phyloP scores from a whole-genome alignment of 2,329 filamentous ascomycete genomes.

The Arachnopeziza araneosa region DNA sequence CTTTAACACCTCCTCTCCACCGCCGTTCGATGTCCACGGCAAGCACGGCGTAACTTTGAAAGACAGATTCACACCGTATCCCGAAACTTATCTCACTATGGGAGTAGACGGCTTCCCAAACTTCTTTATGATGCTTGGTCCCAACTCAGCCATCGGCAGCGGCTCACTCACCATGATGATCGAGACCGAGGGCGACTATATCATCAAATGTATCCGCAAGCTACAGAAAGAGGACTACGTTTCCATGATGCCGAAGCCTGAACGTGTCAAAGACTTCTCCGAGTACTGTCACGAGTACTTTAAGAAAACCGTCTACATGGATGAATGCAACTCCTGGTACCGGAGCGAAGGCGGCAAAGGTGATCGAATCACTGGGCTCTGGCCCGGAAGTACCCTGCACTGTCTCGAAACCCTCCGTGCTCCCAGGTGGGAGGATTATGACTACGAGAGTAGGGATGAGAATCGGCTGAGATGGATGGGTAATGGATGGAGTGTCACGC shows the following conservation, averaged over 20 bases:
- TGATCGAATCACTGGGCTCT: background rate
- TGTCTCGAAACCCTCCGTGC: background rate
- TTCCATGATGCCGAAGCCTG: conserved; percentile 40
- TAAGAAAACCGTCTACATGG: conserved; percentile 47
- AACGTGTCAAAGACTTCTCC: conserved; percentile 44
- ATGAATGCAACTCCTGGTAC: conserved; percentile 31
- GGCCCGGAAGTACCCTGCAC: background rate
- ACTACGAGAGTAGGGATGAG: background rate
- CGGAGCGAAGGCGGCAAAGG: conserved; percentile 28
- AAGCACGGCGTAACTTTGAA: conserved; percentile 28
- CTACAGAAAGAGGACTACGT: conserved; percentile 43
- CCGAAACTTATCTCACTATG: conserved; percentile 32
- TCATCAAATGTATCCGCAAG: conserved; percentile 26
- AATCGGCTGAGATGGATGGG: conserved; percentile 1
- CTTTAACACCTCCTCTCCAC: conserved; percentile 27
- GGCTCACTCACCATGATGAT: conserved; percentile 24
- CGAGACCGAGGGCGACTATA: conserved; percentile 25
- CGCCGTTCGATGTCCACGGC: conserved; percentile 26
- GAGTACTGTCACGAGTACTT: conserved; percentile 46
- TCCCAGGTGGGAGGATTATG: conserved; percentile 1
- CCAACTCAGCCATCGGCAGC: conserved; percentile 23
- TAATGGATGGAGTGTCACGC: conserved; percentile 32
- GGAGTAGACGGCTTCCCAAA: conserved; percentile 25
- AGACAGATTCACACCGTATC: conserved; percentile 41
- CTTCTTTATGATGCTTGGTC: conserved; percentile 28